Evolutionary conservation across 441 rosid genomes (phyloP).

Genomic region (Syzygium malaccense): DNA sequence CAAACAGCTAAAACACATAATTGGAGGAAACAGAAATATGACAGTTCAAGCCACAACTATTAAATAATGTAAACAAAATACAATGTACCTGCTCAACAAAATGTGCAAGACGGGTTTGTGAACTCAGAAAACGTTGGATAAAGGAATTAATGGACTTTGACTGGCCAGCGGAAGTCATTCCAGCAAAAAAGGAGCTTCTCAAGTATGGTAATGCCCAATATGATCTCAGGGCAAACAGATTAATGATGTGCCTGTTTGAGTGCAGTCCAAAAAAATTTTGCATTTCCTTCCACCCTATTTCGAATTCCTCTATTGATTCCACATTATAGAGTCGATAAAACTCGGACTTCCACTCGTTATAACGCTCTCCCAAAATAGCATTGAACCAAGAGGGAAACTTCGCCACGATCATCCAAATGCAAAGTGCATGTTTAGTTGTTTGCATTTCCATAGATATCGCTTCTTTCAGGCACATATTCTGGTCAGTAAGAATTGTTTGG

Average conservation of each 20-base stretch:
- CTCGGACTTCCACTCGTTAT: slow-evolving; percentile 94
- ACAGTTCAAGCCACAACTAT: neutral
- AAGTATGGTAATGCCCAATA: slow-evolving; percentile 89
- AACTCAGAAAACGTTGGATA: slow-evolving; percentile 90
- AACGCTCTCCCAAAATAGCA: slow-evolving; percentile 84
- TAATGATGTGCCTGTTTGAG: slow-evolving; percentile 71
- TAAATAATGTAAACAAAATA: neutral
- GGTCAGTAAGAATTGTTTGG: slow-evolving; percentile 85
- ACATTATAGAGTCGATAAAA: slow-evolving; percentile 77
- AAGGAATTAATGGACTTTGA: slow-evolving; percentile 84
- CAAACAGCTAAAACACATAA: neutral
- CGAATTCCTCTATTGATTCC: slow-evolving; percentile 82
- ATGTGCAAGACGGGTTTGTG: slow-evolving; percentile 86
- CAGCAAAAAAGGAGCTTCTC: slow-evolving; percentile 86
- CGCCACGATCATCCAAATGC: slow-evolving; percentile 97
- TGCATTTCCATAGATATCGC: slow-evolving; percentile 88
- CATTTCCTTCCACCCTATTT: slow-evolving; percentile 94
- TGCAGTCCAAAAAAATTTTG: slow-evolving; percentile 75
- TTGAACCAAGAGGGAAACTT: slow-evolving; percentile 97
- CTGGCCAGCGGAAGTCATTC: slow-evolving; percentile 68
- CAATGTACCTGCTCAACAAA: slow-evolving; percentile 82
- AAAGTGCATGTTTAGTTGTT: slow-evolving; percentile 76
- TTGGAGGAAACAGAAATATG: neutral
- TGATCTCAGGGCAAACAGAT: slow-evolving; percentile 57
- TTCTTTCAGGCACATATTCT: slow-evolving; percentile 89